Conservation (phyloP, 2,329 filamentous ascomycete species). For the Aspergillus tanneri region DNA sequence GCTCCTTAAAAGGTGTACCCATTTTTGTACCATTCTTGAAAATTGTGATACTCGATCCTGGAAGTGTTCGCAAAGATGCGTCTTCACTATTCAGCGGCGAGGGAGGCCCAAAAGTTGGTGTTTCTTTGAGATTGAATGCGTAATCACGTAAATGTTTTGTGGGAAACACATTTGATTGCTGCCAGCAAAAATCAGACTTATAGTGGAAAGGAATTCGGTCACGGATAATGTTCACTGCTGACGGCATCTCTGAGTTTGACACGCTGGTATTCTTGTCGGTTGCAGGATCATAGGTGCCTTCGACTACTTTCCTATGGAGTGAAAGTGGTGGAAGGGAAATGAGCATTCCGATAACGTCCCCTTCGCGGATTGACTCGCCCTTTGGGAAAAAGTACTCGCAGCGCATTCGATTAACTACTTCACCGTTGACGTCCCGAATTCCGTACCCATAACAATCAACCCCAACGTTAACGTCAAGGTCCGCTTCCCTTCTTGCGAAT, state of each 20-base stretch:
- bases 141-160: slow-evolving; percentile 83
- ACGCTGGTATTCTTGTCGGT: slow-evolving; percentile 59
- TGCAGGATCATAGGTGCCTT: slow-evolving; percentile 82
- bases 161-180: slow-evolving; percentile 62
- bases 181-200: slow-evolving; percentile 91
- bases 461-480: slow-evolving; percentile 61
- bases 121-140: slow-evolving; percentile 47
- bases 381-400: slow-evolving; percentile 85
- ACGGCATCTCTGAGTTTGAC: slow-evolving; percentile 46
- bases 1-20: slow-evolving; percentile 82
- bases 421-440: slow-evolving; percentile 82
- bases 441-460: slow-evolving; percentile 96
- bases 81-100: slow-evolving; percentile 65
- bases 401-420: slow-evolving; percentile 89
- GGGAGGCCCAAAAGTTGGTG: slow-evolving; percentile 49
- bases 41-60: slow-evolving; percentile 79
- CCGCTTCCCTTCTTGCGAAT: slow-evolving; percentile 48
- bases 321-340: slow-evolving; percentile 84
- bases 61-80: slow-evolving; percentile 78
- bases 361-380: slow-evolving; percentile 76
- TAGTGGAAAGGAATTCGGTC: slow-evolving; percentile 94
- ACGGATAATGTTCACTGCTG: slow-evolving; percentile 78
- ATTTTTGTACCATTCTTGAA: slow-evolving; percentile 90
- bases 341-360: slow-evolving; percentile 91
- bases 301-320: slow-evolving; percentile 83